Conservation (phyloP, 306 rosid genomes). For the Erythrophleum fordii region DNA sequence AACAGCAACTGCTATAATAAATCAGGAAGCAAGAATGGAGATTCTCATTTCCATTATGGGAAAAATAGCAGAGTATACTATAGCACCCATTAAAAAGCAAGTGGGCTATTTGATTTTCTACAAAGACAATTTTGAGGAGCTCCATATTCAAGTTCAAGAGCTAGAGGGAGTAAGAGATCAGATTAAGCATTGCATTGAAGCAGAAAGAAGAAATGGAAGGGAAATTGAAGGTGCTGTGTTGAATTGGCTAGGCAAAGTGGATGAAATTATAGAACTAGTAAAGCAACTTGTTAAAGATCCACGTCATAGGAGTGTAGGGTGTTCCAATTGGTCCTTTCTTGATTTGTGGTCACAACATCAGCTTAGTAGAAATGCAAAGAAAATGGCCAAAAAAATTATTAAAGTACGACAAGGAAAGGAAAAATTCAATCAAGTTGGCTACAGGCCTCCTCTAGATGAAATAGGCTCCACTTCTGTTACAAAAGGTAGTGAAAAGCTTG, state of each 20-base stretch:
- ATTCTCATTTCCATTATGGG: background rate
- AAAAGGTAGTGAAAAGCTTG: background rate
- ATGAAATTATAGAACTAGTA: background rate
- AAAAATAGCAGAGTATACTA: background rate
- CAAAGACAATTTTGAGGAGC: background rate
- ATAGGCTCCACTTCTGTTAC: background rate
- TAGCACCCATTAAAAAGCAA: background rate
- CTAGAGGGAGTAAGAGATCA: background rate
- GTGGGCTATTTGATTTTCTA: background rate
- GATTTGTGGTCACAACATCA: constrained; percentile 11
- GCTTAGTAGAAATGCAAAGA: background rate
- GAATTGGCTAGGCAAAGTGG: background rate
- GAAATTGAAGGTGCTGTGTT: background rate
- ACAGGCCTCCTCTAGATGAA: background rate
- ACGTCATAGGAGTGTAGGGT: background rate
- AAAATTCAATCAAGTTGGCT: background rate
- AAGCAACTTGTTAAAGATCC: background rate
- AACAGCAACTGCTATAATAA: too few relatives aligned
- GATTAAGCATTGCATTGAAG: background rate
- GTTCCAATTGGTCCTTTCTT: background rate
- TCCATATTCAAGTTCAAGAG: background rate
- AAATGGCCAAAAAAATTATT: background rate
- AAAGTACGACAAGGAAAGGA: background rate
- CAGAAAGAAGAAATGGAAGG: background rate
- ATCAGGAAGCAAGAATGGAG: background rate